Percentiles rank a stretch among this genome's conserved stretches.
Conservation (phyloP, 345 rosid species). For the Brassica carinata region DNA sequence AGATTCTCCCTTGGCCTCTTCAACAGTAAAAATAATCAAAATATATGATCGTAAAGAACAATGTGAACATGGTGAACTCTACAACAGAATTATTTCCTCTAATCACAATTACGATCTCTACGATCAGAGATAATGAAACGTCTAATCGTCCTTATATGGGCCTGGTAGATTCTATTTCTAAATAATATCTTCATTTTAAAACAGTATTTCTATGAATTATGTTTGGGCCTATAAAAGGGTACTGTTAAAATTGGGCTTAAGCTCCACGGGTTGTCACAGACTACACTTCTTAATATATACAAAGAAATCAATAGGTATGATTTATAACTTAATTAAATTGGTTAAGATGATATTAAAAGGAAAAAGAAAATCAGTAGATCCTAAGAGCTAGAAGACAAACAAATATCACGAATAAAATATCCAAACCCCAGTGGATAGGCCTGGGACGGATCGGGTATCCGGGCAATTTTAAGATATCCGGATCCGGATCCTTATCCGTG, state of each 20-base stretch:
- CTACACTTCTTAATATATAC: not conserved
- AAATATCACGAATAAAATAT: constrained; percentile 5
- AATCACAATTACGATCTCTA: not conserved
- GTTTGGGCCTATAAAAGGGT: not conserved
- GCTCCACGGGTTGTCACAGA: not conserved
- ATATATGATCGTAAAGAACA: not conserved
- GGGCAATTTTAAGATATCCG: no score
- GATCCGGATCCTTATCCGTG: no score
- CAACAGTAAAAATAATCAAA: not conserved
- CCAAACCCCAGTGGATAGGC: not conserved
- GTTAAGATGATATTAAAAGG: not conserved
- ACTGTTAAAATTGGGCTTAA: not conserved
- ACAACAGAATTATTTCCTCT: not conserved
- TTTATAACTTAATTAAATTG: not conserved
- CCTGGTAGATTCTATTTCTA: not conserved
- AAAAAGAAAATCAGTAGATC: not conserved
- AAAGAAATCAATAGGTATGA: not conserved
- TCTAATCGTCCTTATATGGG: not conserved
- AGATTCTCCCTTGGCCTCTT: not conserved
- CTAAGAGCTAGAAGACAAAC: constrained; percentile 9
- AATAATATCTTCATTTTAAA: no score
- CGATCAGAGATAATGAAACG: not conserved
- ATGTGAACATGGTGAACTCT: not conserved
- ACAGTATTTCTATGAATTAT: not conserved
- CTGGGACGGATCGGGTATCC: no score